These are phyloP conservation scores for Hibiscus syriacus DNA, from an alignment of 345 rosid species.

Conservation along the genomic window DNA sequence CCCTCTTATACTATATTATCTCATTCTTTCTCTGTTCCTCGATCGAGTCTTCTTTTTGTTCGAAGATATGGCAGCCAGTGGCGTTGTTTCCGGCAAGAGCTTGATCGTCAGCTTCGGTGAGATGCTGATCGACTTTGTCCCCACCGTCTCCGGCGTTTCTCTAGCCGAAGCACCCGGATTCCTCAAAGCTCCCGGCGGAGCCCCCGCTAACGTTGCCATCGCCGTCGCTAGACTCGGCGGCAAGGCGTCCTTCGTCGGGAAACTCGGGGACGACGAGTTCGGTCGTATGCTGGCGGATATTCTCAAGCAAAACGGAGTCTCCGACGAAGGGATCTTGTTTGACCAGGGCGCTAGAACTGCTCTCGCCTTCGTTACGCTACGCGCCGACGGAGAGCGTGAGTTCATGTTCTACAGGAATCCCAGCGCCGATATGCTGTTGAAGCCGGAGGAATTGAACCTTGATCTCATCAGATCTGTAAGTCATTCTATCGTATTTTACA, in stretches of 20 bases:
- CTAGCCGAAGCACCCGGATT: slow-evolving; percentile 98
- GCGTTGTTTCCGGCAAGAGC: slow-evolving; percentile 25
- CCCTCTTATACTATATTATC: background rate
- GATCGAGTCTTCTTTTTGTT: background rate
- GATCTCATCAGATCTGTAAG: slow-evolving; percentile 89
- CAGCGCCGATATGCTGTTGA: slow-evolving; percentile 89
- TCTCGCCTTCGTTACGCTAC: slow-evolving; percentile 84
- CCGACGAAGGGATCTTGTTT: slow-evolving; percentile 67
- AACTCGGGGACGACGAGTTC: slow-evolving; percentile 96
- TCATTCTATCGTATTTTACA: background rate
- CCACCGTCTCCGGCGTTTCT: slow-evolving; percentile 89
- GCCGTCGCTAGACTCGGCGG: slow-evolving; percentile 84
- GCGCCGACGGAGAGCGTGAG: slow-evolving; percentile 97
- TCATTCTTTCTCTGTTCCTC: background rate
- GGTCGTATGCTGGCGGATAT: slow-evolving; percentile 95
- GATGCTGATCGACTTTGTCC: slow-evolving; percentile 97
- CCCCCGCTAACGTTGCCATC: slow-evolving; percentile 98
- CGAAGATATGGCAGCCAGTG: slow-evolving; percentile 30
- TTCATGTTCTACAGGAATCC: slow-evolving; percentile 97
- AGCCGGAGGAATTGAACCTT: slow-evolving; percentile 77
- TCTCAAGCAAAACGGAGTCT: slow-evolving; percentile 75
- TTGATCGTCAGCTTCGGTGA: slow-evolving; percentile 91
- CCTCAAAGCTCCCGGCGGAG: slow-evolving; percentile 95
- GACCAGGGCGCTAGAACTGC: slow-evolving; percentile 97
- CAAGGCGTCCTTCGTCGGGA: slow-evolving; percentile 70